Percentiles rank a stretch among this genome's conserved stretches.
Conservation (phyloP, 2,329 filamentous ascomycete genomes). For the Podosphaera fusca region DNA sequence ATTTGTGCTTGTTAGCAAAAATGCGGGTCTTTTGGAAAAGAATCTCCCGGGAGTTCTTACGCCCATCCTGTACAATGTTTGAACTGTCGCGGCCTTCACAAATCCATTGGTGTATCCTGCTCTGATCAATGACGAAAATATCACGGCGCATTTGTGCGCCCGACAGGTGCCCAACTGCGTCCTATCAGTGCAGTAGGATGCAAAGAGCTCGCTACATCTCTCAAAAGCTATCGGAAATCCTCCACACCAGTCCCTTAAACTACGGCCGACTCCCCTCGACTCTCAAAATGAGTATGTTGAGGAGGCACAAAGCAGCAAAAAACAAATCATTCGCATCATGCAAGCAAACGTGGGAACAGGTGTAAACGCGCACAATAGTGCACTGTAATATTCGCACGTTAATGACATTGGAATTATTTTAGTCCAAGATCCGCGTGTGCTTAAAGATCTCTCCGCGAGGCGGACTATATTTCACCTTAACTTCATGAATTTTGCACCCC, state of each 20-base stretch:
- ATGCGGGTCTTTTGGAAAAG: not conserved
- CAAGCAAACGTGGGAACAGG: no score
- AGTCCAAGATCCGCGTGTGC: not conserved
- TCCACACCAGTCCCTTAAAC: not conserved
- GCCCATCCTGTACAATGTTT: not conserved
- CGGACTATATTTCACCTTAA: not conserved
- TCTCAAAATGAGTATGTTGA: not conserved
- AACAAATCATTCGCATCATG: not conserved
- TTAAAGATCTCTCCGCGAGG: not conserved
- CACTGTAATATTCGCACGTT: no score
- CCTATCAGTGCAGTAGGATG: not conserved
- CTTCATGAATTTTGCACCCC: not conserved
- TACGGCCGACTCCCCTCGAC: not conserved
- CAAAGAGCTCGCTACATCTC: not conserved
- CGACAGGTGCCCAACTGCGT: not conserved
- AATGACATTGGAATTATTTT: no score
- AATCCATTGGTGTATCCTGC: not conserved
- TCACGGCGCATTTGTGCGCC: not conserved
- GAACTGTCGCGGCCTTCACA: not conserved
- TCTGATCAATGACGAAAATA: not conserved
- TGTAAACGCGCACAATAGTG: no score
- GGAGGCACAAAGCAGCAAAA: not conserved
- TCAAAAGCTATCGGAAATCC: not conserved
- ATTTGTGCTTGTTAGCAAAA: not conserved
- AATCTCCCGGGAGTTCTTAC: not conserved